Evolutionary conservation across 2,329 filamentous ascomycete species (phyloP), one percentile per base, ranked within the genome.

Genomic region (Colletotrichum sp.): DNA sequence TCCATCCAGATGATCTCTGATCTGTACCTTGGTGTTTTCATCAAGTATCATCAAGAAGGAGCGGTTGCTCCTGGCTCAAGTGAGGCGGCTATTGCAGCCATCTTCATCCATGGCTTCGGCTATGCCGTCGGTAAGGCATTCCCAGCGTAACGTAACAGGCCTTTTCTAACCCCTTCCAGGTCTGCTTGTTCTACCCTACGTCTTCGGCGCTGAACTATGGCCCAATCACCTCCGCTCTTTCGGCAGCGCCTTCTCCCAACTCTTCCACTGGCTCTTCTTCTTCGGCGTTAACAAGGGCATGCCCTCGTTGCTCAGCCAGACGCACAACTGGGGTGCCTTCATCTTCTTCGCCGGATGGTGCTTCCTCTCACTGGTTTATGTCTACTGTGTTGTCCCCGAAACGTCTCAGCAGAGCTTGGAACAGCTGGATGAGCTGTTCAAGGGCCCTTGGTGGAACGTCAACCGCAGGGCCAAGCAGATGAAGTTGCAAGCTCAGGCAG

Each of bases 51-150:
- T 66, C 79, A 84, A 72, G 36, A 76, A 0, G 81, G 80, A 0
- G 15, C 70, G 0, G 79, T 83, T 6, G 70, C 82, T 6, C 70
- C 77, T 1, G 78, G 78, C 2, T 81, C 86, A 6, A 83, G 82
- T 1, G 78, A 85, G 36, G 85, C 79, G 1, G 87, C 87, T 5
- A 83, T 89, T 26, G 86, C 86, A 0, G 83, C 85, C 3, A 83
- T 89, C 24, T 89, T 86, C 64, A 79, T 88, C 9, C 87, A 89
- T 67, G 86, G 82, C 1, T 87, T 89, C 62, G 87, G 86, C 6
- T 89, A 87, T 77, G 83, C 83, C 22, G 81, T 82, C 24, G 81
- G 81, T 77, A 22, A 16, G 28, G 1, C 6, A 22, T 26, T 22
- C 3, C 22, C 0, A 6, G 5, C 8, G 12, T 3, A 30, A 55